Percentiles rank a stretch among this genome's conserved stretches.
These are phyloP conservation scores for Russula olivacea DNA, from an alignment of 768 basidiomycete species.

Conservation along the genomic window DNA sequence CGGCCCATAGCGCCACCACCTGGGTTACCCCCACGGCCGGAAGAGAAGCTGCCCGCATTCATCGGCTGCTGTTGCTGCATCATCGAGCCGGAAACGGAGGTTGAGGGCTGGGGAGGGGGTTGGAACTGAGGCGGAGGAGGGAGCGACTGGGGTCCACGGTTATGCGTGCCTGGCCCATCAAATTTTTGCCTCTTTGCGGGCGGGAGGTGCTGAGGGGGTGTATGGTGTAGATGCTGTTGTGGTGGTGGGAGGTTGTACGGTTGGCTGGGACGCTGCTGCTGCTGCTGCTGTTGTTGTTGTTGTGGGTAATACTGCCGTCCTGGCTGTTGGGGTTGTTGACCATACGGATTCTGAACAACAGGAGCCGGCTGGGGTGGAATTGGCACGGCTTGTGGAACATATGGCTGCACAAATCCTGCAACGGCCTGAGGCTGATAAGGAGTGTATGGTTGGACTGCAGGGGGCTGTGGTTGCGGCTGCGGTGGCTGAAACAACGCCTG, in stretches of 20 bases:
- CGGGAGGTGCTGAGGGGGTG: slow-evolving; percentile 75
- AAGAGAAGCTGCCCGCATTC: slow-evolving; percentile 28
- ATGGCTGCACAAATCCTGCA: slow-evolving; percentile 58
- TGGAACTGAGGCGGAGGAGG: slow-evolving; percentile 65
- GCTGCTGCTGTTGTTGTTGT: slow-evolving; percentile 37
- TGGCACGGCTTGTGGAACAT: slow-evolving; percentile 57
- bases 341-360: slow-evolving; percentile 35
- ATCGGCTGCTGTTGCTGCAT: slow-evolving; percentile 34
- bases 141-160: slow-evolving; percentile 53
- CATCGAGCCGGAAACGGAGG: slow-evolving; percentile 31
- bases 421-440: slow-evolving; percentile 62
- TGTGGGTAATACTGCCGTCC: slow-evolving; percentile 42
- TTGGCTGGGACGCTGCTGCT: slow-evolving; percentile 41
- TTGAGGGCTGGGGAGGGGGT: slow-evolving; percentile 44
- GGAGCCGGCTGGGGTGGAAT: slow-evolving; percentile 46
- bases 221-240: slow-evolving; percentile 47
- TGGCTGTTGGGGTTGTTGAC: slow-evolving; percentile 35
- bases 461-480: slow-evolving; percentile 49
- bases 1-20: slow-evolving; percentile 36
- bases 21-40: slow-evolving; percentile 38
- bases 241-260: slow-evolving; percentile 32
- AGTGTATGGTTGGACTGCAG: slow-evolving; percentile 60
- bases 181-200: slow-evolving; percentile 90
- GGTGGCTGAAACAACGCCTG: slow-evolving; percentile 47
- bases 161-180: slow-evolving; percentile 38